phyloP scores from a whole-genome alignment of 805 yeast genomes.

The Metschnikowia vanudenii region DNA sequence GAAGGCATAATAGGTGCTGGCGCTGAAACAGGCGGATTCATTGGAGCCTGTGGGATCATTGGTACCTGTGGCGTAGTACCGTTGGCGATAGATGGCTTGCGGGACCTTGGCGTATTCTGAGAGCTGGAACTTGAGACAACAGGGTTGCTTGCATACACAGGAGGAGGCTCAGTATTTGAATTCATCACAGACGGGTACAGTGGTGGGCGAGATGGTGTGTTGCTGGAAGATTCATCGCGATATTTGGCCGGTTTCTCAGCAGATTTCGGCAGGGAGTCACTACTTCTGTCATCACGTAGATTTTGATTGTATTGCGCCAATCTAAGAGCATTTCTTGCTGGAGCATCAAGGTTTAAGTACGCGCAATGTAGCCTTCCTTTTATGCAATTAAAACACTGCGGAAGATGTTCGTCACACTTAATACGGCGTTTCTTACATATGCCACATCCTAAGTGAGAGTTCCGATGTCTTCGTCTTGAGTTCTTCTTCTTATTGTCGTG shows the following conservation, averaged over 20 bases:
- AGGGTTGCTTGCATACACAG: not conserved
- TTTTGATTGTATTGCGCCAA: slow-evolving; percentile 49
- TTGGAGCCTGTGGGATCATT: not conserved
- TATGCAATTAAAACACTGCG: slow-evolving; percentile 55
- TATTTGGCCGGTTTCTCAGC: not conserved
- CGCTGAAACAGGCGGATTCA: slow-evolving; percentile 2
- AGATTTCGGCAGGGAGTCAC: slow-evolving; percentile 1
- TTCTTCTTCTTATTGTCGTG: slow-evolving; percentile 33
- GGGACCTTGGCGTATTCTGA: not conserved
- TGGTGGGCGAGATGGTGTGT: not conserved
- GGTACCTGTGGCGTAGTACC: not conserved
- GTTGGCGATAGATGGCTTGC: not conserved
- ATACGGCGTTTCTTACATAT: slow-evolving; percentile 62
- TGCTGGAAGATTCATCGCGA: not conserved
- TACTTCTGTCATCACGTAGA: slow-evolving; percentile 24
- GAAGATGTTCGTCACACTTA: slow-evolving; percentile 65
- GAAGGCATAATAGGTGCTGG: slow-evolving; percentile 4
- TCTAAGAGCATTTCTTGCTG: slow-evolving; percentile 48
- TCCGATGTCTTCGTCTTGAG: slow-evolving; percentile 59
- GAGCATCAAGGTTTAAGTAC: slow-evolving; percentile 46
- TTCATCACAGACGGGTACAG: slow-evolving; percentile 2
- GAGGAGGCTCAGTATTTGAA: not conserved
- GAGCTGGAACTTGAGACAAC: not conserved
- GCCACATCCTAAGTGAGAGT: slow-evolving; percentile 74
- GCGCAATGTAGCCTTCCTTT: slow-evolving; percentile 50